Evolutionary conservation across 768 basidiomycete genomes (phyloP), one percentile per base, ranked within the genome.

Genomic region (Kwoniella pini): DNA sequence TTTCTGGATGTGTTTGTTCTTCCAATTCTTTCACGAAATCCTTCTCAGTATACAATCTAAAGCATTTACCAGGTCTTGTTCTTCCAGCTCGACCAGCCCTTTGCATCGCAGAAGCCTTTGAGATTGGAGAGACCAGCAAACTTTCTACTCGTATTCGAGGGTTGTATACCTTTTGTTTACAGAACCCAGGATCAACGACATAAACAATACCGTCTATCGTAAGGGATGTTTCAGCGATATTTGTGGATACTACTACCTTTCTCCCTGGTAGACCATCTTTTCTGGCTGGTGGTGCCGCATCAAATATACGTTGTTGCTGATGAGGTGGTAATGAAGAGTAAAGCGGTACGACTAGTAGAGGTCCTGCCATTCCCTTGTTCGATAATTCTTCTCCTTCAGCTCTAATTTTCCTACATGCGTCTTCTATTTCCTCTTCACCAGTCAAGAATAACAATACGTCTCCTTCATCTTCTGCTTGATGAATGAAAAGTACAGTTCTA

Each of bases 131-230:
- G 43, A 98, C 94, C 17, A 97, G 81, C 54, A 99, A 81, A 62
- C 88, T 89, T 81, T 99, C 95, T 19, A 98, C 95, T 46, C 95
- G 87, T 61, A 97, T 96, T 28, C 95, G 85, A 0, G 95, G 96
- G 77, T 97, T 98, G 82, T 98, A 99, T 49, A 98, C 88, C 75
- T 95, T 97, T 80, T 97, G 95, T 80, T 99, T 95, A 31, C 89
- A 93, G 81, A 98, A 96, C 0, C 93, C 94, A 0, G 94, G 91
- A 73, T 97, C 95, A 45, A 97, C 93, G 58, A 97, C 95, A 70
- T 98, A 99, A n/a, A 99, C 94, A 70, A 99, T 97, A 21, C 95
- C 95, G 68, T 99, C 95, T 59, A 99, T 98, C 2, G 95, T 99
- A 42, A 98, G 80, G 1, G 92, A 95, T 1, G 95, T 98, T 79